These are phyloP conservation scores for Potentilla sterilis DNA, from an alignment of 306 rosid genomes.

Conservation along the genomic window DNA sequence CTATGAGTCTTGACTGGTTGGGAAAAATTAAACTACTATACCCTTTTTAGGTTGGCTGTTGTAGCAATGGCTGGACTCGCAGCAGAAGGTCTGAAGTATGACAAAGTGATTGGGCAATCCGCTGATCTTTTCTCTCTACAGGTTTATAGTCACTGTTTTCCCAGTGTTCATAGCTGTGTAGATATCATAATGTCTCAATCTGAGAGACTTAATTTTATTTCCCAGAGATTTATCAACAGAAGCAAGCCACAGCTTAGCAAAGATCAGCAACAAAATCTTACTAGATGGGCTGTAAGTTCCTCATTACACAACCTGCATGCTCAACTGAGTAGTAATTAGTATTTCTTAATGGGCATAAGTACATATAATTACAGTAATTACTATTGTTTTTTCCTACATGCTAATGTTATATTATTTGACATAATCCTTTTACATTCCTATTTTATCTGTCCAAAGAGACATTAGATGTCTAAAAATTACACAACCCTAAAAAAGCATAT, in stretches of 20 bases:
- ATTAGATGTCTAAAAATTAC: background rate
- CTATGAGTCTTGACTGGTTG: background rate
- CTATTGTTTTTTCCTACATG: background rate
- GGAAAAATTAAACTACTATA: background rate
- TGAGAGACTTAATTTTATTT: background rate
- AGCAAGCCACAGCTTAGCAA: constrained; percentile 79
- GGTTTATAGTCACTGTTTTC: constrained; percentile 27
- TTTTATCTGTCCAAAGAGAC: background rate
- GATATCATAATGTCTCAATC: background rate
- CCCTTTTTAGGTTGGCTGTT: constrained; percentile 60
- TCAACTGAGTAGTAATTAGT: background rate
- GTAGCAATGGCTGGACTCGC: constrained; percentile 96
- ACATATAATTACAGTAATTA: background rate
- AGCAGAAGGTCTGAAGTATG: constrained; percentile 85
- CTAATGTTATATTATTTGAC: background rate
- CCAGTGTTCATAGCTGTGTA: background rate
- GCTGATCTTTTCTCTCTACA: constrained; percentile 45
- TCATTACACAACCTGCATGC: background rate
- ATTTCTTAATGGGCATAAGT: background rate
- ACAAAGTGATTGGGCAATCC: constrained; percentile 90
- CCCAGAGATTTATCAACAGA: constrained; percentile 85
- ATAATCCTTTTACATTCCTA: too few species aligned
- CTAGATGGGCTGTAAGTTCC: constrained; percentile 94
- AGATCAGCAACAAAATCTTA: constrained; percentile 94
- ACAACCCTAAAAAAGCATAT: background rate